Conservation (phyloP, 495 filamentous ascomycete genomes). For the Tirmania nivea region DNA sequence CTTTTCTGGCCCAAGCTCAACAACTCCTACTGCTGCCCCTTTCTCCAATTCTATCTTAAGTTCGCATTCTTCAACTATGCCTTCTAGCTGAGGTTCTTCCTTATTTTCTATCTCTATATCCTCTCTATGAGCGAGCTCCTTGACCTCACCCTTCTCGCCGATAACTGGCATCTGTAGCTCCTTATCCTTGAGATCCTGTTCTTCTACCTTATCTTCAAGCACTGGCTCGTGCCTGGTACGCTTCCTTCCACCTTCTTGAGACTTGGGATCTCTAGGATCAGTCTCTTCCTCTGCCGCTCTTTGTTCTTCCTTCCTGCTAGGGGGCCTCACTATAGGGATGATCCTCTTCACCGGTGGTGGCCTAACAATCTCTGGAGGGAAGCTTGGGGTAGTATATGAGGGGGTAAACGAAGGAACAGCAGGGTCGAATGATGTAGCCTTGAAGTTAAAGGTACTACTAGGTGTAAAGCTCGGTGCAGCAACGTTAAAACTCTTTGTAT, state of each 20-base stretch:
- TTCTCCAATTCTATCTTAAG: neutral
- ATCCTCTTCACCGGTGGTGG: slow-evolving; percentile 53
- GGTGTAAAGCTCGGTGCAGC: slow-evolving; percentile 52
- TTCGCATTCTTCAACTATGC: slow-evolving; percentile 1
- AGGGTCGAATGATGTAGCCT: slow-evolving; percentile 45
- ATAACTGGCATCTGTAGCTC: slow-evolving; percentile 7
- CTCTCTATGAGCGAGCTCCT: slow-evolving; percentile 8
- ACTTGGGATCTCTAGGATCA: slow-evolving; percentile 3
- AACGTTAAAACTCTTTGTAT: slow-evolving; percentile 34
- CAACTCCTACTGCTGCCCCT: neutral
- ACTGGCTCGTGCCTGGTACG: slow-evolving; percentile 7
- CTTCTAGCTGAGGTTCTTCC: slow-evolving; percentile 3
- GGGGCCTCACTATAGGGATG: slow-evolving; percentile 55
- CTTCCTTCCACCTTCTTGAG: slow-evolving; percentile 12
- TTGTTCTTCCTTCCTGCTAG: slow-evolving; percentile 19
- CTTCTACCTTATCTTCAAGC: neutral
- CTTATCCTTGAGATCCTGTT: slow-evolving; percentile 9
- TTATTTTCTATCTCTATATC: slow-evolving; percentile 2
- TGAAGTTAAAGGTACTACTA: slow-evolving; percentile 37
- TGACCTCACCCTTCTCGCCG: neutral
- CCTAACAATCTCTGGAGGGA: slow-evolving; percentile 48
- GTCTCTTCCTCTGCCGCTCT: slow-evolving; percentile 6
- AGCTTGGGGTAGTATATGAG: slow-evolving; percentile 33
- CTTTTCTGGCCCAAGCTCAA: neutral
- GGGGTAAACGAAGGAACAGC: slow-evolving; percentile 67